phyloP scores from a whole-genome alignment of 305 asterid genomes.

The Stenogyne calaminthoides region DNA sequence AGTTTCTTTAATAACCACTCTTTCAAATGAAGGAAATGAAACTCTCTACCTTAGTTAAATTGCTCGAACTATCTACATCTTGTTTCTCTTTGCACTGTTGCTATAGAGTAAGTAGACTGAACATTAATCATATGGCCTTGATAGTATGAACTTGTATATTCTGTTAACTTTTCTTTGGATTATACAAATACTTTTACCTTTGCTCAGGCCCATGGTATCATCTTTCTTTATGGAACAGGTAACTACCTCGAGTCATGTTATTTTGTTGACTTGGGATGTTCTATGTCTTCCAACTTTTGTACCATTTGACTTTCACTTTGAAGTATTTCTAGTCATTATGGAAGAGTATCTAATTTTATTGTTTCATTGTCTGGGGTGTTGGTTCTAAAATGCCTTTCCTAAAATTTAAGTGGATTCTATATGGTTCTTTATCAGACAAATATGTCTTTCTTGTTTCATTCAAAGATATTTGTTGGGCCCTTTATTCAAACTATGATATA shows the following conservation, averaged over 20 bases:
- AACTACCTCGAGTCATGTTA: neutral
- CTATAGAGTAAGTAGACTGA: neutral
- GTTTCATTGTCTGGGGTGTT: neutral
- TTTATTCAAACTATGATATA: neutral
- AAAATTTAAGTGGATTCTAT: neutral
- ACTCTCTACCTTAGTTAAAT: neutral
- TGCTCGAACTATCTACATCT: neutral
- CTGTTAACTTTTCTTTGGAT: neutral
- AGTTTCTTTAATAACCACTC: constrained; percentile 14
- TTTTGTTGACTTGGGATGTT: neutral
- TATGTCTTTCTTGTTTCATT: neutral
- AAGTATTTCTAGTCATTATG: neutral
- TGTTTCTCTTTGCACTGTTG: neutral
- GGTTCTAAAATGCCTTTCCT: neutral
- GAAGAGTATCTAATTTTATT: neutral
- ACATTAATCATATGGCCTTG: constrained; percentile 1
- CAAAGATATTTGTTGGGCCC: neutral
- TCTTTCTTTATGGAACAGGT: constrained; percentile 3
- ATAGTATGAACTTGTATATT: constrained; percentile 2
- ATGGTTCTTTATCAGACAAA: neutral
- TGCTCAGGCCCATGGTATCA: neutral
- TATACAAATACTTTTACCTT: neutral
- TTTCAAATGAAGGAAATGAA: constrained; percentile 5
- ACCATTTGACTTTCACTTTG: constrained; percentile 9
- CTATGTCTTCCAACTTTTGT: constrained; percentile 3